Conservation (phyloP, 306 rosid genomes). For the Quercus dentata region DNA sequence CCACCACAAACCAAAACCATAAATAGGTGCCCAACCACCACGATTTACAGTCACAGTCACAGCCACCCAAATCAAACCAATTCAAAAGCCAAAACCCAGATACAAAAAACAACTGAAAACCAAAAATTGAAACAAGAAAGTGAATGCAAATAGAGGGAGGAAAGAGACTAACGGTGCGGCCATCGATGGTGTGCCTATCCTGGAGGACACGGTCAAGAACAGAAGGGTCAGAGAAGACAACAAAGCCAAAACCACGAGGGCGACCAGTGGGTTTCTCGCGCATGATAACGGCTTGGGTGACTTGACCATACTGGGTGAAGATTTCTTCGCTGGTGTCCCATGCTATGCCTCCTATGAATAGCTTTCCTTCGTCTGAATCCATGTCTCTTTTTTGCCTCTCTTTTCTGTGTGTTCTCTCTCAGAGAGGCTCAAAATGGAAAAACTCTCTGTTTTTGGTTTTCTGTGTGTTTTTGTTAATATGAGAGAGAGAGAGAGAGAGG, state of each 20-base stretch:
- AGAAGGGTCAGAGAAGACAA: conserved; percentile 59
- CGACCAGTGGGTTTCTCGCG: conserved; percentile 60
- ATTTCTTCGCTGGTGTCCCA: conserved; percentile 65
- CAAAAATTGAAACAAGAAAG: background rate
- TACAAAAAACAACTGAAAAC: background rate
- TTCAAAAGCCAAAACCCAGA: background rate
- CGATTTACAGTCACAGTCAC: too few relatives aligned
- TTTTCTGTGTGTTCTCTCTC: background rate
- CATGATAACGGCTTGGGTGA: conserved; percentile 50
- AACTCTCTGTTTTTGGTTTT: too few relatives aligned
- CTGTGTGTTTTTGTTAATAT: background rate
- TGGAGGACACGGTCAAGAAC: conserved; percentile 43
- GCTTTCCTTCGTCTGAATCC: conserved; percentile 67
- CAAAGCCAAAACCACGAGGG: conserved; percentile 59
- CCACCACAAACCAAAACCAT: too few relatives aligned
- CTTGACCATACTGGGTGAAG: conserved; percentile 53
- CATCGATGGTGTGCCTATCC: conserved; percentile 59
- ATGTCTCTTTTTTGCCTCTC: background rate
- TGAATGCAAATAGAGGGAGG: background rate
- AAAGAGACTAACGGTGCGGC: conserved; percentile 36
- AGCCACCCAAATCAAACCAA: too few relatives aligned
- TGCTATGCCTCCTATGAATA: conserved; percentile 60
- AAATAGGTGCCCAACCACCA: too few relatives aligned
- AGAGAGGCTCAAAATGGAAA: too few relatives aligned
- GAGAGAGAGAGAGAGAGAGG: too few relatives aligned